Evolutionary conservation across 139 green algal species (phyloP), one percentile per base, ranked within the genome.

Genomic region (Volvox africanus): DNA sequence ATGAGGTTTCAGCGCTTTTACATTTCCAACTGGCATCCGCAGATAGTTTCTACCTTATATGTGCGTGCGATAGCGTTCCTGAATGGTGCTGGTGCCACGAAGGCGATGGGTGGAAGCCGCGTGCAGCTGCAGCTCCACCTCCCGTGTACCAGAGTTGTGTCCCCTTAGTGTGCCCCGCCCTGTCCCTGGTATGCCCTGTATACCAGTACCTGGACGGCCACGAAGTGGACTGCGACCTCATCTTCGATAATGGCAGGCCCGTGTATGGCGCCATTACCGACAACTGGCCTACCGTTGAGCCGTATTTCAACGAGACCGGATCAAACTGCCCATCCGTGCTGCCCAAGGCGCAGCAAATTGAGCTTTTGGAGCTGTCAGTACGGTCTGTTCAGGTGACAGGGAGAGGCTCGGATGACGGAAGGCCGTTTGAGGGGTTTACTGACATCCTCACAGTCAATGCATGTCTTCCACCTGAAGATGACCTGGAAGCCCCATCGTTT

Each of bases 241-340:
- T 99, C 11, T 93, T 99, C 76, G 94, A 90, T 55, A 94, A 98
- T 65, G 97, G 97, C 0, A 83, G 96, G 84, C 69, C 93, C 35
- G 96, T 98, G 62, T 99, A 98, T 83, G 97, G 96, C 87, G 96
- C 96, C 33, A 94, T 99, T 76, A 98, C 97, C 6, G 94, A 96
- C 93, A 96, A 96, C 92, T 96, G 94, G 94, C 92, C 94, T 5
- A 94, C 96, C 16, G 93, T 98, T 11, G 97, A 99, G 95, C 97
- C 97, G 1, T 99, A 98, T 89, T 99, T 99, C 95, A 98, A 98
- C 78, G 97, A 99, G 94, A 99, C 97, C 1, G 97, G 97, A 89
- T 96, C 91, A 94, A 99, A 99, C 93, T 97, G 95, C 89, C 97
- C 97, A 37, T 97, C 94, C 55, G 94, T 98, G 75, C 94, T 99